A percentile compares a stretch with the other conserved stretches of the same genome.
Evolutionary conservation across 2,329 filamentous ascomycete genomes (phyloP).

Genomic region (Ophiostoma montium): DNA sequence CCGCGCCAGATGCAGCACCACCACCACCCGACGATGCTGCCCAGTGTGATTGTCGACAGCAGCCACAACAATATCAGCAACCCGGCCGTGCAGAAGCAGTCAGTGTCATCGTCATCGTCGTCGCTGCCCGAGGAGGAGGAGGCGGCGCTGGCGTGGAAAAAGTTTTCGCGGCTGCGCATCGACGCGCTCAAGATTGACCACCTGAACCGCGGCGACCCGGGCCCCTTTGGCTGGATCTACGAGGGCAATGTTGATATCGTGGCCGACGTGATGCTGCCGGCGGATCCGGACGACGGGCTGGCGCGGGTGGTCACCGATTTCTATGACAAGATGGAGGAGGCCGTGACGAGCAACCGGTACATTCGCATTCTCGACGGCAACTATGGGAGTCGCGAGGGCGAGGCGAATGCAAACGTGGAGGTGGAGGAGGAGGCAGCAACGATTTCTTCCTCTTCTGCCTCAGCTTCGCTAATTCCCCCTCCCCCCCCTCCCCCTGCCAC

Average conservation of each 20-base stretch:
- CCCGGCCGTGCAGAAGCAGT: slow-evolving; percentile 5
- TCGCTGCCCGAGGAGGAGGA: slow-evolving; percentile 6
- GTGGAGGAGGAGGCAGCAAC: neutral
- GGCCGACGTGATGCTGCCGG: slow-evolving; percentile 86
- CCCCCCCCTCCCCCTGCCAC: neutral
- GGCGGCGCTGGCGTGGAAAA: slow-evolving; percentile 59
- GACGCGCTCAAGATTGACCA: slow-evolving; percentile 93
- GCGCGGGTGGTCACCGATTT: slow-evolving; percentile 94
- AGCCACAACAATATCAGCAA: slow-evolving; percentile 43
- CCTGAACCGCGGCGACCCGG: slow-evolving; percentile 81
- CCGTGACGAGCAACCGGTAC: slow-evolving; percentile 66
- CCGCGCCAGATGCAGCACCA: slow-evolving; percentile 64
- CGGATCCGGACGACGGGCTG: slow-evolving; percentile 75
- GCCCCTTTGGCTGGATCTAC: slow-evolving; percentile 94
- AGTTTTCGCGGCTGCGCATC: slow-evolving; percentile 82
- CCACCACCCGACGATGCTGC: slow-evolving; percentile 42
- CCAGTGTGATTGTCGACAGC: slow-evolving; percentile 33
- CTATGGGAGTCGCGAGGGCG: slow-evolving; percentile 5
- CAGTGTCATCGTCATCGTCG: too few relatives aligned
- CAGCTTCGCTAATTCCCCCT: neutral
- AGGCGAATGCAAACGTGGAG: neutral
- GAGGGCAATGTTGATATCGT: slow-evolving; percentile 96
- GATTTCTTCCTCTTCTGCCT: neutral
- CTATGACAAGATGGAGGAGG: slow-evolving; percentile 89
- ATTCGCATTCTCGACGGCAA: slow-evolving; percentile 39